Evolutionary conservation across 2,329 filamentous ascomycete species (phyloP).

Genomic region (Chaetomiaceae sp.): DNA sequence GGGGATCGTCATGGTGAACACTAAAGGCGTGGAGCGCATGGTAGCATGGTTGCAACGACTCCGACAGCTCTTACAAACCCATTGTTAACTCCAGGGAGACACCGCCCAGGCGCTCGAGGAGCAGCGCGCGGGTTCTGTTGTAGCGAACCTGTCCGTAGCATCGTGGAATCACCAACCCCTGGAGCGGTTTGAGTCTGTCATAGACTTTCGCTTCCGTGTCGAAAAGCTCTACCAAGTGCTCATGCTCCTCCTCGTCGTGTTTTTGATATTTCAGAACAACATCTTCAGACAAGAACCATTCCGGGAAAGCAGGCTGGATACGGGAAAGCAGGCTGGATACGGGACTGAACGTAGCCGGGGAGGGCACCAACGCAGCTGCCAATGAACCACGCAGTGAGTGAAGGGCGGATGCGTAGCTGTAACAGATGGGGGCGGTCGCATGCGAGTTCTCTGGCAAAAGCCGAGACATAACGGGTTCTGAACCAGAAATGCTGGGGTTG

Average conservation of each 20-base stretch:
- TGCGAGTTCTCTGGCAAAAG: neutral
- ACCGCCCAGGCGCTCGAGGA: conserved; percentile 1
- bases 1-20: conserved; percentile 2
- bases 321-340: too few relatives aligned
- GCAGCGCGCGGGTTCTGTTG: conserved; percentile 1
- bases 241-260: neutral
- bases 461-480: neutral
- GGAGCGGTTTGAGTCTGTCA: neutral
- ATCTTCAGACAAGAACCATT: too few relatives aligned
- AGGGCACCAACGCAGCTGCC: neutral
- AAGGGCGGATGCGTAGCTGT: neutral
- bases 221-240: neutral
- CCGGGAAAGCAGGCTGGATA: too few relatives aligned
- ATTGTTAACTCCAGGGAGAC: conserved; percentile 4
- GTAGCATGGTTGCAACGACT: conserved; percentile 6
- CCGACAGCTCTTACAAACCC: conserved; percentile 10
- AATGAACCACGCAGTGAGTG: neutral
- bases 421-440: neutral
- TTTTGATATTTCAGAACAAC: conserved; percentile 1
- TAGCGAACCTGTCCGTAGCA: neutral
- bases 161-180: conserved; percentile 4
- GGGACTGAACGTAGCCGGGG: neutral
- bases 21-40: conserved; percentile 1
- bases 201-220: conserved; percentile 5
- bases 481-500: neutral